Conservation (phyloP, 1,284 basidiomycete species). For the Apiotrichum mycotoxinovorans region DNA sequence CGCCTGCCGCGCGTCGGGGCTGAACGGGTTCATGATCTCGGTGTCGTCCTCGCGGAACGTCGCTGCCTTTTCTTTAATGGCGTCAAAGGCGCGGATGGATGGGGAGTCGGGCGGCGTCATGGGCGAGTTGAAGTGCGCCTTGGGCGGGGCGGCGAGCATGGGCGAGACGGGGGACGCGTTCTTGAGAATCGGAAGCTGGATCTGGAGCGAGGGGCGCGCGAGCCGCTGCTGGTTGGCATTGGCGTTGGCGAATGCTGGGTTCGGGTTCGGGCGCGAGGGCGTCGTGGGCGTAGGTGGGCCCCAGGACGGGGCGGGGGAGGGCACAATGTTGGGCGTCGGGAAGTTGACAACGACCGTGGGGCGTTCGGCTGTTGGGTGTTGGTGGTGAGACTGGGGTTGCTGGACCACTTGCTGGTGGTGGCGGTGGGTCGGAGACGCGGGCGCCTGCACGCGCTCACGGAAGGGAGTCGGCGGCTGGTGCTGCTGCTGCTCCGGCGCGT, state of each 20-base stretch:
- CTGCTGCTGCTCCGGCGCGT: not conserved
- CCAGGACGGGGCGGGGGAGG: not conserved
- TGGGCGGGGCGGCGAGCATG: constrained; percentile 37
- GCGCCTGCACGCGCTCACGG: not conserved
- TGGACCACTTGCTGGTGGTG: not conserved
- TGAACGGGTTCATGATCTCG: constrained; percentile 38
- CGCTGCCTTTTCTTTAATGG: constrained; percentile 40
- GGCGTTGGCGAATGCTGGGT: not conserved
- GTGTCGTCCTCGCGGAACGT: constrained; percentile 43
- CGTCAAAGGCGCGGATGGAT: constrained; percentile 32
- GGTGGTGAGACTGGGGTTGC: not conserved
- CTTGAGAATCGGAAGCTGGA: not conserved
- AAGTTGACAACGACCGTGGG: constrained; percentile 1
- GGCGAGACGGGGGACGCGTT: constrained; percentile 13
- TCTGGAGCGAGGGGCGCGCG: not conserved
- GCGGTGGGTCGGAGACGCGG: not conserved
- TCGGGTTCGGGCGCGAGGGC: not conserved
- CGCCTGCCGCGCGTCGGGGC: constrained; percentile 20
- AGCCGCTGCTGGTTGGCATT: not conserved
- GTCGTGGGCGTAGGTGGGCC: not conserved
- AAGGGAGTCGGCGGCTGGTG: not conserved
- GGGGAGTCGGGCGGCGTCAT: constrained; percentile 17
- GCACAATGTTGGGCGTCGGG: constrained; percentile 5
- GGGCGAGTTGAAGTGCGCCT: constrained; percentile 16
- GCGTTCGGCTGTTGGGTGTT: not conserved